A percentile compares a stretch with the other conserved stretches of the same genome.
phyloP scores from a whole-genome alignment of 2,329 filamentous ascomycete genomes.

The Sphaerostilbella broomeana region DNA sequence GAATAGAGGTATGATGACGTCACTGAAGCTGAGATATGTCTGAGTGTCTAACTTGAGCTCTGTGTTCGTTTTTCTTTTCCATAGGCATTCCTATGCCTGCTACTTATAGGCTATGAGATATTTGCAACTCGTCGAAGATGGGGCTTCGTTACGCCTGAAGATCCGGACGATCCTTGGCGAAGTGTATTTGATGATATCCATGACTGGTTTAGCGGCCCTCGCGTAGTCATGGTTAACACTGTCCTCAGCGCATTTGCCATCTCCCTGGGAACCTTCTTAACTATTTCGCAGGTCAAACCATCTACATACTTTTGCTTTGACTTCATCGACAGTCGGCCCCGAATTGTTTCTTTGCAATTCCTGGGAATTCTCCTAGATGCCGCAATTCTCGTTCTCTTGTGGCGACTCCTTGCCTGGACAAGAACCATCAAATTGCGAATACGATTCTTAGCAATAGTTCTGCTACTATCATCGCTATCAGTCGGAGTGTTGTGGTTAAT shows the following conservation, averaged over 20 bases:
- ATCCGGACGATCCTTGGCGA: slow-evolving; percentile 42
- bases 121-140: slow-evolving; percentile 30
- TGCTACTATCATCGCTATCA: slow-evolving; percentile 35
- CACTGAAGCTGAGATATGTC: slow-evolving; percentile 3
- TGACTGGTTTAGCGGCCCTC: slow-evolving; percentile 40
- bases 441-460: slow-evolving; percentile 37
- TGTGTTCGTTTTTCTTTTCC: too few species aligned
- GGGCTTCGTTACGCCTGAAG: slow-evolving; percentile 24
- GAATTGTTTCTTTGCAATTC: slow-evolving; percentile 36
- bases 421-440: slow-evolving; percentile 42
- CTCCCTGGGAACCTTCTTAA: slow-evolving; percentile 36
- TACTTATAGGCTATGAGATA: slow-evolving; percentile 40
- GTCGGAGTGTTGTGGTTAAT: slow-evolving; percentile 32
- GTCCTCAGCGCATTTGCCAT: slow-evolving; percentile 34
- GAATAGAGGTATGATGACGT: slow-evolving; percentile 37
- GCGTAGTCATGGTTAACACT: slow-evolving; percentile 29
- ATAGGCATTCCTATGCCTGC: slow-evolving; percentile 41
- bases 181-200: slow-evolving; percentile 41
- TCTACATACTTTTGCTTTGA: slow-evolving; percentile 48
- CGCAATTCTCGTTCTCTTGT: slow-evolving; percentile 39
- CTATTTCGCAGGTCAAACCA: slow-evolving; percentile 30
- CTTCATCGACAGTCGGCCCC: slow-evolving; percentile 31
- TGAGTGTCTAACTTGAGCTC: not conserved
- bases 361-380: slow-evolving; percentile 41
- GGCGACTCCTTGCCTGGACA: slow-evolving; percentile 47